phyloP scores from a whole-genome alignment of 164 flowering plant species.

The Stephania cephalantha region DNA sequence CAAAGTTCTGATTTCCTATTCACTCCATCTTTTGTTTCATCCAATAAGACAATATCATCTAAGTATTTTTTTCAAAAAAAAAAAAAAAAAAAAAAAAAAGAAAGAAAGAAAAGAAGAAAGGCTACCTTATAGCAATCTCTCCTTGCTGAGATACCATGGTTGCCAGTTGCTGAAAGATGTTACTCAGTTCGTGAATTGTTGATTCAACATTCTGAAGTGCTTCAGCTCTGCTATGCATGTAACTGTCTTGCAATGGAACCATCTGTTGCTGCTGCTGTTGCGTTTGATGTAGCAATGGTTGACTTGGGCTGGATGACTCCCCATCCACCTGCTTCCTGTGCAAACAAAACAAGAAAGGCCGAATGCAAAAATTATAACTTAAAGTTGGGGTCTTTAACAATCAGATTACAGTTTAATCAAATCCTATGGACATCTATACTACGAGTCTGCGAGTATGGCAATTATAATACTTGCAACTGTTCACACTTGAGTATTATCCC shows the following conservation, averaged over 20 bases:
- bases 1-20: no score
- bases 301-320: constrained; percentile 39
- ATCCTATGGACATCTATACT: neutral
- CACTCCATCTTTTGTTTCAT: no score
- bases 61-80: no score
- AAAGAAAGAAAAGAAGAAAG: neutral
- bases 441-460: neutral
- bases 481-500: no score
- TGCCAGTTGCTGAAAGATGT: constrained; percentile 86
- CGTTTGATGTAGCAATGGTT: constrained; percentile 55
- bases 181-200: constrained; percentile 84
- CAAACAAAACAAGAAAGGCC: neutral
- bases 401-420: neutral
- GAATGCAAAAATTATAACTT: neutral
- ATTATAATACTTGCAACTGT: no score
- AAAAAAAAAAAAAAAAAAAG: neutral
- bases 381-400: neutral
- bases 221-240: constrained; percentile 98
- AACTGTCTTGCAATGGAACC: constrained; percentile 85
- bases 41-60: no score
- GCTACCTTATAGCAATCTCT: constrained; percentile 88
- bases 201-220: constrained; percentile 99
- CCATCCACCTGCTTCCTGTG: constrained; percentile 63
- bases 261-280: constrained; percentile 70
- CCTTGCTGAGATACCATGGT: constrained; percentile 99